phyloP scores from a whole-genome alignment of 257 asterid genomes.

The Fraxinus excelsior region DNA sequence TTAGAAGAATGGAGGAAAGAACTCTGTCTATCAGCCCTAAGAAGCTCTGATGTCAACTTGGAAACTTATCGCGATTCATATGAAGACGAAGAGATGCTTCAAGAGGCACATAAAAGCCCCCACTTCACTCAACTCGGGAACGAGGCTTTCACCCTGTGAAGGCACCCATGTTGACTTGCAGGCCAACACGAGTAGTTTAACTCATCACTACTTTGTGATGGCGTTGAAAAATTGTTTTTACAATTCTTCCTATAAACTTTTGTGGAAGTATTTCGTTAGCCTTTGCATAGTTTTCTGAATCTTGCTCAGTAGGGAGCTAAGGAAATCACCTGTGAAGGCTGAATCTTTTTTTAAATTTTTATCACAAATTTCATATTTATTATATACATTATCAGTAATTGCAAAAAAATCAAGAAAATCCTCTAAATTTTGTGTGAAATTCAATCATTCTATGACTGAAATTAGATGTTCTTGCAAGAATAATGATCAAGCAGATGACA shows the following conservation, averaged over 20 bases:
- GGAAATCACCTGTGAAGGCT: background rate
- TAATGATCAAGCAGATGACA: background rate
- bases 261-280: background rate
- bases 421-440: background rate
- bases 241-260: too few relatives aligned
- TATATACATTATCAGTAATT: conserved; percentile 2
- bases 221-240: background rate
- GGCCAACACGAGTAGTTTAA: conserved; percentile 8
- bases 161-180: background rate
- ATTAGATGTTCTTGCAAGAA: background rate
- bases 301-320: too few relatives aligned
- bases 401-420: conserved; percentile 1
- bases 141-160: conserved; percentile 29
- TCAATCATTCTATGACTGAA: background rate
- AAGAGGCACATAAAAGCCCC: conserved; percentile 59
- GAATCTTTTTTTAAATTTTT: background rate
- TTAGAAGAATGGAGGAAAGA: conserved; percentile 85
- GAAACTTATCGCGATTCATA: conserved; percentile 74
- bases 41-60: conserved; percentile 47
- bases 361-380: conserved; percentile 1
- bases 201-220: conserved; percentile 14
- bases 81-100: conserved; percentile 73
- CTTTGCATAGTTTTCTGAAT: background rate
- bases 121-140: conserved; percentile 55
- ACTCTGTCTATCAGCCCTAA: conserved; percentile 54